phyloP scores from a whole-genome alignment of 2,329 filamentous ascomycete genomes.

The Talaromyces sp. region DNA sequence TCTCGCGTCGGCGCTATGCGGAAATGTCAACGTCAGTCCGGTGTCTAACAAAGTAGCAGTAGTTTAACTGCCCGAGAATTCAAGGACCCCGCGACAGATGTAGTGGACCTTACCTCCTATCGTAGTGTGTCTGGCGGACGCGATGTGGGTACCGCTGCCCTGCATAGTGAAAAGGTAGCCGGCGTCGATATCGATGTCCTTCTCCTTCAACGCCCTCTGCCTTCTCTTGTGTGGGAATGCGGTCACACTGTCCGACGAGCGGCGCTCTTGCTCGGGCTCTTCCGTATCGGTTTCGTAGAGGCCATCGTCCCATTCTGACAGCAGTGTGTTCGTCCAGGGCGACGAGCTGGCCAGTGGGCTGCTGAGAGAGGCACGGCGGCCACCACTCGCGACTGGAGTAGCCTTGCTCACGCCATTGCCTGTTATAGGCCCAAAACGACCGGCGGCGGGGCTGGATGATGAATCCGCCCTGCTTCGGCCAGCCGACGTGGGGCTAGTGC shows the following conservation, averaged over 20 bases:
- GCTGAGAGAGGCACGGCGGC: constrained; percentile 25
- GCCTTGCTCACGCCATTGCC: constrained; percentile 1
- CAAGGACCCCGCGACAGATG: neutral
- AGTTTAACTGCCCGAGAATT: neutral
- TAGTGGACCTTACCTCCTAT: constrained; percentile 1
- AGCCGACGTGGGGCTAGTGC: constrained; percentile 58
- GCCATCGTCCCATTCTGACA: constrained; percentile 16
- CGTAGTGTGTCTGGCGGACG: neutral
- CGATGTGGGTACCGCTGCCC: constrained; percentile 38
- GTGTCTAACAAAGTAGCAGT: neutral
- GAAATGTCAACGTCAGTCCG: neutral
- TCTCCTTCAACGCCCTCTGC: constrained; percentile 15
- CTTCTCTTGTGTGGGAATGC: constrained; percentile 17
- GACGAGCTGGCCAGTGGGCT: constrained; percentile 18
- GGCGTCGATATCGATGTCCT: constrained; percentile 24
- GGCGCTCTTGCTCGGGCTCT: constrained; percentile 27
- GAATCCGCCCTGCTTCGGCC: constrained; percentile 55
- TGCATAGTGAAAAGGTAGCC: constrained; percentile 43
- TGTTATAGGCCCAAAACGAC: neutral
- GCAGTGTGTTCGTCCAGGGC: constrained; percentile 22
- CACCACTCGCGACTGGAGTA: constrained; percentile 22
- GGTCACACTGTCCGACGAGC: constrained; percentile 27
- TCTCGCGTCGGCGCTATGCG: neutral
- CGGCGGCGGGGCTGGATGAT: neutral
- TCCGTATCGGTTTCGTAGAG: constrained; percentile 24